A percentile compares a stretch with the other conserved stretches of the same genome.
Conservation (phyloP, 306 rosid genomes). For the Psophocarpus tetragonolobus region DNA sequence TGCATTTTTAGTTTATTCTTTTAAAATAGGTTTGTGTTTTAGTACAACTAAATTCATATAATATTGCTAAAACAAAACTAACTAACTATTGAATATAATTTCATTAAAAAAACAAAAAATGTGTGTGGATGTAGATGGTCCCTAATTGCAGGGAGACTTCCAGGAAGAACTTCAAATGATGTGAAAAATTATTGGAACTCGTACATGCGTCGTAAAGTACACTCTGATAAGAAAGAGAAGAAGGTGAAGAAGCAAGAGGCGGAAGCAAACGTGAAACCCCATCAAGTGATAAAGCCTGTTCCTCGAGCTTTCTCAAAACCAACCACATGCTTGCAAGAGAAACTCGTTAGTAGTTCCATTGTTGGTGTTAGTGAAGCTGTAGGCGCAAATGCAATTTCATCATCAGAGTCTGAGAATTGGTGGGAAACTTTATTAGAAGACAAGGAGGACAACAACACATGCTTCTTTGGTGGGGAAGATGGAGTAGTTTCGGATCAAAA, state of each 20-base stretch:
- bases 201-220: neutral
- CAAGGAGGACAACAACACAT: neutral
- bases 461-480: neutral
- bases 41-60: neutral
- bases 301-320: conserved; percentile 28
- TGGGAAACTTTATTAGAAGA: conserved; percentile 14
- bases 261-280: neutral
- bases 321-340: neutral
- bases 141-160: conserved; percentile 41
- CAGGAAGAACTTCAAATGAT: conserved; percentile 39
- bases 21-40: too few relatives aligned
- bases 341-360: neutral
- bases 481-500: neutral
- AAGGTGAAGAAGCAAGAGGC: neutral
- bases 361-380: neutral
- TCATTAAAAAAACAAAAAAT: neutral
- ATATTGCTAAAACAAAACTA: neutral
- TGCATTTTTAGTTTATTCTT: too few relatives aligned
- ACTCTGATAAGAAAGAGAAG: neutral
- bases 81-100: neutral
- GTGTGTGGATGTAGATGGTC: conserved; percentile 36
- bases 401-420: neutral
- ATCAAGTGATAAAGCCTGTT: conserved; percentile 17
- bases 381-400: neutral
- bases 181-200: conserved; percentile 41